A percentile compares a stretch with the other conserved stretches of the same genome.
Evolutionary conservation across 805 yeast species (phyloP).

Genomic region (Pichia gijzeniarum): DNA sequence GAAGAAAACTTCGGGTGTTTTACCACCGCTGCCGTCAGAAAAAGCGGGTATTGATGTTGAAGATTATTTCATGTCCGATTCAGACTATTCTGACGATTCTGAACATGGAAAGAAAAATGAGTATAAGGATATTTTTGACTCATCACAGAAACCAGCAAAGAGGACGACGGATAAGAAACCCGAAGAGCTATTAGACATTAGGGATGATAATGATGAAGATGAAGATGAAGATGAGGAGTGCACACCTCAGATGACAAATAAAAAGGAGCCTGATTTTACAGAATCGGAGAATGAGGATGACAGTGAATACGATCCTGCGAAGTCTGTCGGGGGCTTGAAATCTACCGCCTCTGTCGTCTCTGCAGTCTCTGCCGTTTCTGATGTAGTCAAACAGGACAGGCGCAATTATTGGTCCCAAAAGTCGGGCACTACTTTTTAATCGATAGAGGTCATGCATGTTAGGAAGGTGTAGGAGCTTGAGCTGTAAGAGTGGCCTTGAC

Average conservation of each 20-base stretch:
- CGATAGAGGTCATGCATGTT: not conserved
- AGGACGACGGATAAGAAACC: slow-evolving; percentile 11
- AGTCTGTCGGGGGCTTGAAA: too few relatives aligned
- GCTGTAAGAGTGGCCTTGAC: too few relatives aligned
- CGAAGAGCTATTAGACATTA: slow-evolving; percentile 24
- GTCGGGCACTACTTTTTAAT: slow-evolving; percentile 51
- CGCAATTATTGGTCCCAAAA: slow-evolving; percentile 46
- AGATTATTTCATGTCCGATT: slow-evolving; percentile 30
- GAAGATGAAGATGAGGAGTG: slow-evolving; percentile 6
- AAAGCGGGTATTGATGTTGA: slow-evolving; percentile 36
- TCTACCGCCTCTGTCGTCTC: slow-evolving; percentile 61
- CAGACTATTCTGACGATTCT: slow-evolving; percentile 32
- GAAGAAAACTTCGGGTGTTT: slow-evolving; percentile 1
- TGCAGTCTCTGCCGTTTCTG: slow-evolving; percentile 49
- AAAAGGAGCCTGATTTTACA: slow-evolving; percentile 69
- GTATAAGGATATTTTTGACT: slow-evolving; percentile 16
- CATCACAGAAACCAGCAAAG: slow-evolving; percentile 8
- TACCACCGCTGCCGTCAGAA: slow-evolving; percentile 32
- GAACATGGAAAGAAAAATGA: slow-evolving; percentile 13
- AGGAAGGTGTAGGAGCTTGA: too few relatives aligned
- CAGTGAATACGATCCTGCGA: too few relatives aligned
- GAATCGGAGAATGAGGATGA: slow-evolving; percentile 1
- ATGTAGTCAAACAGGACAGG: slow-evolving; percentile 66
- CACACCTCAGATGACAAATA: slow-evolving; percentile 31
- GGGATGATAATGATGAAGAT: slow-evolving; percentile 13